Percentiles rank a stretch among this genome's conserved stretches.
phyloP scores from a whole-genome alignment of 176 grass and related monocot species.

The Dactylis glomerata region DNA sequence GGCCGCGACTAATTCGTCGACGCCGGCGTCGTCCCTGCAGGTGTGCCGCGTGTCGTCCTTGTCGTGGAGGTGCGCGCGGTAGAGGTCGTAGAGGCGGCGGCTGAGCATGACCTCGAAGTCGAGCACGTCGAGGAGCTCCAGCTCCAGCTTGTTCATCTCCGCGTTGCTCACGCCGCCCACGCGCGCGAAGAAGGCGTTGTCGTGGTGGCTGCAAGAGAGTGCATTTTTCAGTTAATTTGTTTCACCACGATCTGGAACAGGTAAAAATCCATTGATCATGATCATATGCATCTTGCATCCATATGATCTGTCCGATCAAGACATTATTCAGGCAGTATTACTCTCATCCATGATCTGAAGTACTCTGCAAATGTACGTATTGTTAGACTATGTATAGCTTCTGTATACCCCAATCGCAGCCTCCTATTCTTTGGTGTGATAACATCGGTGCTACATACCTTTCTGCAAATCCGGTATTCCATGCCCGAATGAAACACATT shows the following conservation, averaged over 20 bases:
- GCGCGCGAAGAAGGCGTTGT: constrained; percentile 93
- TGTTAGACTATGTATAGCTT: no score
- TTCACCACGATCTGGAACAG: not conserved
- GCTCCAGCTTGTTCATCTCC: constrained; percentile 83
- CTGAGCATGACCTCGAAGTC: constrained; percentile 59
- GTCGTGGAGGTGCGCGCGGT: constrained; percentile 48
- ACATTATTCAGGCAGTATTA: not conserved
- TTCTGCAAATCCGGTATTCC: no score
- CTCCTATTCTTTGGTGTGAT: no score
- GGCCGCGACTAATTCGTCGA: not conserved
- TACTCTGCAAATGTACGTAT: not conserved
- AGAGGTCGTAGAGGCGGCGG: constrained; percentile 50
- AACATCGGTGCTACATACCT: no score
- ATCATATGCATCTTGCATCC: not conserved
- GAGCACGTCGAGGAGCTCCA: constrained; percentile 78
- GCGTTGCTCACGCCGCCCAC: constrained; percentile 88
- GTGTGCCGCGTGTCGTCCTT: constrained; percentile 36
- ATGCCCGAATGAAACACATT: no score
- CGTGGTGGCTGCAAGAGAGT: constrained; percentile 56
- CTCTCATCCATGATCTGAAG: not conserved
- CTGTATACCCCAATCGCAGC: no score
- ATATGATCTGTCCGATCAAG: not conserved
- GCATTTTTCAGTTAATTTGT: not conserved
- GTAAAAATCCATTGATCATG: not conserved
- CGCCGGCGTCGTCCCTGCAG: not conserved